Conservation (phyloP, 2,329 filamentous ascomycete genomes). For the Hymenoscyphus occultus region DNA sequence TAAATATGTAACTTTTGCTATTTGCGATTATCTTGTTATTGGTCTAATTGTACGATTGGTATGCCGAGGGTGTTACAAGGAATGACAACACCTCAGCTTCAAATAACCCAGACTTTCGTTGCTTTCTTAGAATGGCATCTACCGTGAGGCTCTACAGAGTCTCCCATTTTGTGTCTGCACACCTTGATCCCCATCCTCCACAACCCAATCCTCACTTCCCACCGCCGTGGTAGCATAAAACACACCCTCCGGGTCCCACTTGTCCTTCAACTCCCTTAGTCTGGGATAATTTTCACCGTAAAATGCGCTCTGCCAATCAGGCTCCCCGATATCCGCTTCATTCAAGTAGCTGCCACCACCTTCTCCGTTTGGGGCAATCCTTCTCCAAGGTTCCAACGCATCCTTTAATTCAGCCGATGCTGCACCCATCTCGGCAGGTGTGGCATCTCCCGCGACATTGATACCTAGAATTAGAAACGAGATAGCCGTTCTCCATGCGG, state of each 20-base stretch:
- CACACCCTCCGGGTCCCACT: slow-evolving; percentile 45
- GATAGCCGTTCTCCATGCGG: slow-evolving; percentile 26
- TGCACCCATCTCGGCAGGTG: slow-evolving; percentile 45
- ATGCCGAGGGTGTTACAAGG: no score
- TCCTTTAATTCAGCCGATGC: slow-evolving; percentile 38
- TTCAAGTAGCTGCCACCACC: slow-evolving; percentile 44
- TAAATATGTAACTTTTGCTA: no score
- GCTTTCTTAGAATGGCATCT: no score
- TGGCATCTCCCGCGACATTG: slow-evolving; percentile 30
- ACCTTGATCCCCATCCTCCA: slow-evolving; percentile 17
- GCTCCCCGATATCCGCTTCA: slow-evolving; percentile 47
- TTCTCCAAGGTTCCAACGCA: slow-evolving; percentile 22
- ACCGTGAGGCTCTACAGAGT: slow-evolving; percentile 11
- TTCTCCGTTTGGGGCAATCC: slow-evolving; percentile 27
- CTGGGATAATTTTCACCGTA: slow-evolving; percentile 36
- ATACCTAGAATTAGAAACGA: slow-evolving; percentile 21
- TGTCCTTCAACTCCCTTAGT: slow-evolving; percentile 46
- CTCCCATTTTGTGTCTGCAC: slow-evolving; percentile 24
- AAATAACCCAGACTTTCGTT: no score
- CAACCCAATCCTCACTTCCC: slow-evolving; percentile 35
- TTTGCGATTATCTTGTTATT: no score
- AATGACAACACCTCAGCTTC: no score
- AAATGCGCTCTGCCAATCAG: slow-evolving; percentile 36
- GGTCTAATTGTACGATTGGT: no score
- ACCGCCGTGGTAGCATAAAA: slow-evolving; percentile 35